These are phyloP conservation scores for Penstemon newberryi DNA, from an alignment of 257 asterid genomes.

Conservation along the genomic window DNA sequence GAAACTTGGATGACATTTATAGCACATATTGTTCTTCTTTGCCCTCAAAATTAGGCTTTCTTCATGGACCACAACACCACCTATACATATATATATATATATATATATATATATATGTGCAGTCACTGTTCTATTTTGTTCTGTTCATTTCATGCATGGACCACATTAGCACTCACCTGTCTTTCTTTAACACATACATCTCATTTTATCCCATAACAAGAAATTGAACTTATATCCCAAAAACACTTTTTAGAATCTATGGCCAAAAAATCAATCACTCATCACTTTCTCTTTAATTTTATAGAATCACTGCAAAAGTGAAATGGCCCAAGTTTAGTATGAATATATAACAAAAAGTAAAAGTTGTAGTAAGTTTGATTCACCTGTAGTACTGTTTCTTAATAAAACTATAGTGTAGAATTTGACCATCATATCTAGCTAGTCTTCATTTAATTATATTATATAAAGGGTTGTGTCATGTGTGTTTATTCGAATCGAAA, in stretches of 20 bases:
- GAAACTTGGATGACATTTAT: slow-evolving; percentile 24
- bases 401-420: no score
- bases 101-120: not conserved
- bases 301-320: not conserved
- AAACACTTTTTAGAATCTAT: not conserved
- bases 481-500: no score
- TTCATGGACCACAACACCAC: slow-evolving; percentile 46
- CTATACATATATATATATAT: not conserved
- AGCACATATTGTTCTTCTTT: slow-evolving; percentile 16
- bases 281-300: not conserved
- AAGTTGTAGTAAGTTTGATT: not conserved
- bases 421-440: no score
- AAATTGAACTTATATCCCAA: not conserved
- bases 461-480: no score
- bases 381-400: no score
- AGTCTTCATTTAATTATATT: no score
- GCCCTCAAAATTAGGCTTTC: slow-evolving; percentile 33
- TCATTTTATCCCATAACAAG: slow-evolving; percentile 23
- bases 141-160: slow-evolving; percentile 21
- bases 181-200: not conserved
- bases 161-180: slow-evolving; percentile 34
- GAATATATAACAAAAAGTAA: not conserved
- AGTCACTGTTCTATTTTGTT: slow-evolving; percentile 4
- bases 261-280: slow-evolving; percentile 8
- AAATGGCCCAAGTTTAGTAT: not conserved